Evolutionary conservation across 1,284 basidiomycete genomes (phyloP).

Genomic region (Cerioporus squamosus): DNA sequence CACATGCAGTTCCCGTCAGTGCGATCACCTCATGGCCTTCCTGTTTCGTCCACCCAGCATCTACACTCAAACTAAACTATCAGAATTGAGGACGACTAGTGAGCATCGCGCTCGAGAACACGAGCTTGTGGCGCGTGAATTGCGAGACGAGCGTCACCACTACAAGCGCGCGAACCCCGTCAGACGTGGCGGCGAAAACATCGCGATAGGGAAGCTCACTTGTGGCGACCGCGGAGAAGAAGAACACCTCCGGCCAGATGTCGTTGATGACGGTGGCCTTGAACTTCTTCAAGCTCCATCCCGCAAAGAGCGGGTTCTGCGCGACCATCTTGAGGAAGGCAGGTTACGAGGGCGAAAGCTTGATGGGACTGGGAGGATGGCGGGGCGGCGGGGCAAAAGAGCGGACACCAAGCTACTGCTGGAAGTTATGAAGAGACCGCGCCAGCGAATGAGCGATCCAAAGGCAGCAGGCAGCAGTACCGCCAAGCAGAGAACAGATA

Average conservation of each 20-base stretch:
- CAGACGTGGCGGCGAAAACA: not conserved
- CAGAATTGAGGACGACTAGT: too few species aligned
- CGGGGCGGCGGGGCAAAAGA: not conserved
- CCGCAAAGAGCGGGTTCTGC: conserved; percentile 33
- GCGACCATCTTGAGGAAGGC: conserved; percentile 29
- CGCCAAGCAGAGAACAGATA: not conserved
- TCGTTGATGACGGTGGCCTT: conserved; percentile 66
- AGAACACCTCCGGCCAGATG: conserved; percentile 63
- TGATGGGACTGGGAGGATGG: not conserved
- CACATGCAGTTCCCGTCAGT: too few species aligned
- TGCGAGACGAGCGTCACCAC: conserved; percentile 58
- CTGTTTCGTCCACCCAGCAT: too few species aligned
- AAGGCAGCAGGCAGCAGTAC: not conserved
- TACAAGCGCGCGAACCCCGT: conserved; percentile 22
- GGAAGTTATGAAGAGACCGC: not conserved
- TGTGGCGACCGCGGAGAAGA: conserved; percentile 57
- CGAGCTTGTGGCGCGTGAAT: conserved; percentile 46
- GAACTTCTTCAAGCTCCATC: conserved; percentile 49
- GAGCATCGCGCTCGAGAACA: conserved; percentile 46
- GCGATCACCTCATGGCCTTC: too few species aligned
- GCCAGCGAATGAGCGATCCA: not conserved
- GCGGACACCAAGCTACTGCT: not conserved
- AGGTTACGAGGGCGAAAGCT: too few species aligned
- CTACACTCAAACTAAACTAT: too few species aligned
- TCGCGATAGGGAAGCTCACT: conserved; percentile 42